Evolutionary conservation across 2,329 filamentous ascomycete species (phyloP).

Genomic region (Aspergillus unguis): DNA sequence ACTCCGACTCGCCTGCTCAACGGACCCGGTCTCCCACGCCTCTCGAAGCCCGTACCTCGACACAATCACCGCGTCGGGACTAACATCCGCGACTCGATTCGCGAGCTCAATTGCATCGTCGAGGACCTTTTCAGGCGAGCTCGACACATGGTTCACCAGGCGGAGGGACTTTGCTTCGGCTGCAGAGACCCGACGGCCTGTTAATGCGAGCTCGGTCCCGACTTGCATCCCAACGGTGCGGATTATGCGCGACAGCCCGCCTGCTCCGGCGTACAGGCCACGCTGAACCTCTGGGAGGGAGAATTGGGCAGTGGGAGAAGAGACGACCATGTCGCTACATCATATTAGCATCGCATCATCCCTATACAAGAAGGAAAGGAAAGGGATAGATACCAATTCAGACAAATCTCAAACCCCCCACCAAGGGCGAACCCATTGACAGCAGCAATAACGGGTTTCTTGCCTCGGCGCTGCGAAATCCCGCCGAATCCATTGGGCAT

Average conservation of each 20-base stretch:
- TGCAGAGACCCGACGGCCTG: slow-evolving; percentile 59
- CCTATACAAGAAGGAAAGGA: background rate
- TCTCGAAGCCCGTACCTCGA: slow-evolving; percentile 64
- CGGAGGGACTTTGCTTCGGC: slow-evolving; percentile 61
- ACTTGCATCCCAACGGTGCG: slow-evolving; percentile 65
- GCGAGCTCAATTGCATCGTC: slow-evolving; percentile 66
- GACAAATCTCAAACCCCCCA: slow-evolving; percentile 78
- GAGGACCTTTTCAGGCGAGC: slow-evolving; percentile 70
- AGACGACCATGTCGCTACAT: slow-evolving; percentile 67
- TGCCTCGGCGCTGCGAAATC: slow-evolving; percentile 54
- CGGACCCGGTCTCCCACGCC: slow-evolving; percentile 66
- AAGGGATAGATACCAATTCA: slow-evolving; percentile 66
- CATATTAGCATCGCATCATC: background rate
- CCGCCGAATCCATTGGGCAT: slow-evolving; percentile 51
- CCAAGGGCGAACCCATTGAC: slow-evolving; percentile 76
- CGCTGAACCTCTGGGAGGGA: slow-evolving; percentile 67
- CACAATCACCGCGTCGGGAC: slow-evolving; percentile 72
- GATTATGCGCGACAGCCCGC: slow-evolving; percentile 65
- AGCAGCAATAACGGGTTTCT: slow-evolving; percentile 73
- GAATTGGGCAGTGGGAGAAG: slow-evolving; percentile 57
- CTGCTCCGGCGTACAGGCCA: slow-evolving; percentile 68
- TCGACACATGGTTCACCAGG: slow-evolving; percentile 62
- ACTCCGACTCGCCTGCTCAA: slow-evolving; percentile 69
- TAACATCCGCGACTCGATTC: slow-evolving; percentile 49
- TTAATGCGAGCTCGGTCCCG: slow-evolving; percentile 68